These are phyloP conservation scores for Nitzschia sp. DNA, from an alignment of 108 stramenopile genomes.

Conservation along the genomic window DNA sequence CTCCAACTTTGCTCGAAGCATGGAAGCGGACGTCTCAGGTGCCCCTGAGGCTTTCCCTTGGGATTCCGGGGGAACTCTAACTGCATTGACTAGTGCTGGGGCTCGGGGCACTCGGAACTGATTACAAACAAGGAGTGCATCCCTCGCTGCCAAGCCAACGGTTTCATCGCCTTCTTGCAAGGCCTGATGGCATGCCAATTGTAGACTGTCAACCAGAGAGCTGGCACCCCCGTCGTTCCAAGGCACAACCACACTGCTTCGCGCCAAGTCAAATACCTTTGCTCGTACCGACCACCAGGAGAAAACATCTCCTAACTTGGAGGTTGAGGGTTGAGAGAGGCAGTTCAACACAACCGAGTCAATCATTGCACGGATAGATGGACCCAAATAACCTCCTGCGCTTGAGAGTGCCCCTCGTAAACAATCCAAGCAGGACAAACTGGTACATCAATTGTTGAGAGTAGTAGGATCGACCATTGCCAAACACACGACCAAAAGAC, in stretches of 20 bases:
- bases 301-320: not conserved
- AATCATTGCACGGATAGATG: slow-evolving; percentile 25
- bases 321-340: not conserved
- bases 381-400: slow-evolving; percentile 24
- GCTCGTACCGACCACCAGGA: slow-evolving; percentile 16
- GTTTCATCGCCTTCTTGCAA: slow-evolving; percentile 14
- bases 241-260: slow-evolving; percentile 30
- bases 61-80: not conserved
- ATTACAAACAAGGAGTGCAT: slow-evolving; percentile 36
- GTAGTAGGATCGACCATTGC: not conserved
- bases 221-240: slow-evolving; percentile 48
- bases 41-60: not conserved
- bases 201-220: slow-evolving; percentile 15
- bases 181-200: slow-evolving; percentile 4
- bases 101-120: slow-evolving; percentile 31
- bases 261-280: slow-evolving; percentile 28
- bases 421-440: slow-evolving; percentile 19
- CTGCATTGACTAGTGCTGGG: slow-evolving; percentile 35
- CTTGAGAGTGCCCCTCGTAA: slow-evolving; percentile 19
- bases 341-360: slow-evolving; percentile 39
- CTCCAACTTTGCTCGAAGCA: slow-evolving; percentile 17
- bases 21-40: slow-evolving; percentile 2
- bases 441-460: not conserved
- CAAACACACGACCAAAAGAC: not conserved
- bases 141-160: slow-evolving; percentile 19